Base-by-base conservation (phyloP, 345 rosid genomes). In the Trapa incisa region DNA sequence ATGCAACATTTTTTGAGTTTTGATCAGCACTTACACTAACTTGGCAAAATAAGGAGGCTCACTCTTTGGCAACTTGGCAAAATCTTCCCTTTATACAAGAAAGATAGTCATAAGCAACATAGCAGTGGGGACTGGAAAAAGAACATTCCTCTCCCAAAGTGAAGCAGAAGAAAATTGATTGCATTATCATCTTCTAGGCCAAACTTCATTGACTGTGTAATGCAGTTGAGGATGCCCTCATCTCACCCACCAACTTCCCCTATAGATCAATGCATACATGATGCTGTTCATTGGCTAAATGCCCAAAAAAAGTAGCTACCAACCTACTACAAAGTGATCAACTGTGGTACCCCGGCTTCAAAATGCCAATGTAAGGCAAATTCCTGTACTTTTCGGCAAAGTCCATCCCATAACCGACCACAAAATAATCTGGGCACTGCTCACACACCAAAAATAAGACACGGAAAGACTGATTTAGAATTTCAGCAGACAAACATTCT, bases 381-480 rank as follows among this genome's bases (percentile, higher is more conserved):
- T 88, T 93, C 75, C 98, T 79, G 80, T 81, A 93, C 14, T 76
- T 68, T 75, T 93, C 98, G 7, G 94, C 97, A 72, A 79, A 93
- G 79, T 93, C 98, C 96, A 93, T 88, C 69, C 97, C 98, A 42
- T 90, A 90, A 43, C 98, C 98, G 60, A 93, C 95, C 1, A 85
- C 91, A 47, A 93, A 93, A 4, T 72, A 78, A 79, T 93, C 97
- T 14, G 92, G 91, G 71, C 98, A 93, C 97, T 93, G 87, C 77
- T 61, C 67, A 74, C 52, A 65, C 72, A 66, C 70, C 37, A 64
- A 64, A 74, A 22, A 75, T 22, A 41, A 8, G 57, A 5, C 42
- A 42, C 56, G 64, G 60, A n/a, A 63, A 45, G 36, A 68, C 32
- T 14, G 61, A 10, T 2, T 58, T 58, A 58, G 63, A 11, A 58